Evolutionary conservation across 148 eudicot species (phyloP).

Genomic region (Rheum nobile): DNA sequence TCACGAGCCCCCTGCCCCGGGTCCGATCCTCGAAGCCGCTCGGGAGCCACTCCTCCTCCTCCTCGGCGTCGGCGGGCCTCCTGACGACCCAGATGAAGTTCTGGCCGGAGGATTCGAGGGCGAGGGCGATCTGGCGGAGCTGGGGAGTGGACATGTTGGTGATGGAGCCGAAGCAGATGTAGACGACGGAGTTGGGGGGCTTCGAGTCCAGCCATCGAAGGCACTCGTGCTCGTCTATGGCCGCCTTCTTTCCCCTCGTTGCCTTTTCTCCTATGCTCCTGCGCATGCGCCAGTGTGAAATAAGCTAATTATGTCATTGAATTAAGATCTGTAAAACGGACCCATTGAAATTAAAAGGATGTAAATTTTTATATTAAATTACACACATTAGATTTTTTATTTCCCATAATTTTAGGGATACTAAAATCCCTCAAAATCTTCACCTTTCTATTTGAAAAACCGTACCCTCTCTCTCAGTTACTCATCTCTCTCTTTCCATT

Average conservation of each 20-base stretch:
- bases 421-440: too few relatives aligned
- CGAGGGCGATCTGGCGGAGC: conserved; percentile 13
- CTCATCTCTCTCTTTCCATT: too few relatives aligned
- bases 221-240: conserved; percentile 17
- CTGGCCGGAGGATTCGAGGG: conserved; percentile 9
- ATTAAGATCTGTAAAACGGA: too few relatives aligned
- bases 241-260: conserved; percentile 25
- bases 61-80: neutral
- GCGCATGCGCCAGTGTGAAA: neutral
- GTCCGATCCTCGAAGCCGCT: conserved; percentile 13
- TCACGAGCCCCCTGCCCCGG: conserved; percentile 14
- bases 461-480: too few relatives aligned
- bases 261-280: conserved; percentile 13
- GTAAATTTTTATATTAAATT: too few relatives aligned
- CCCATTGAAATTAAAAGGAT: too few relatives aligned
- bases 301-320: too few relatives aligned
- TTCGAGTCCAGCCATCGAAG: conserved; percentile 28
- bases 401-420: too few relatives aligned
- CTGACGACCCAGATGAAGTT: conserved; percentile 17
- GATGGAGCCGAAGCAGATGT: conserved; percentile 16
- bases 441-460: too few relatives aligned
- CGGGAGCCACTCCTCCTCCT: conserved; percentile 12
- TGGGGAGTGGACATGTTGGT: neutral
- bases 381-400: too few relatives aligned
- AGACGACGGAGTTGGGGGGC: conserved; percentile 12